Conservation (phyloP, 805 yeast genomes). For the Cyberlindnera petersonii region DNA sequence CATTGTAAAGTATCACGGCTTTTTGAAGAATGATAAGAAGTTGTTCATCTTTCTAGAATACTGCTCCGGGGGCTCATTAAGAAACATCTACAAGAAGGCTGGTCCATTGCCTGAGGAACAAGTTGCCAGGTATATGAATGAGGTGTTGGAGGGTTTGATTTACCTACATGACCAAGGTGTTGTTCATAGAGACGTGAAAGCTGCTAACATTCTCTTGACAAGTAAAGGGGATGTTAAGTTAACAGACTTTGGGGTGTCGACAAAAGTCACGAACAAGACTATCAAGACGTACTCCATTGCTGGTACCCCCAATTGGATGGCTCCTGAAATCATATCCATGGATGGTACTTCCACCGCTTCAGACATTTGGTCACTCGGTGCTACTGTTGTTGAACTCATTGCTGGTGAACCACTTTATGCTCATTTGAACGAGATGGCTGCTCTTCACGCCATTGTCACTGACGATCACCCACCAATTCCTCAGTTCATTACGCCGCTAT, state of each 20-base stretch:
- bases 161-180: slow-evolving; percentile 65
- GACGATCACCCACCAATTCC: slow-evolving; percentile 73
- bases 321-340: slow-evolving; percentile 87
- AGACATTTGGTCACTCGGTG: slow-evolving; percentile 92
- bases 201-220: slow-evolving; percentile 70
- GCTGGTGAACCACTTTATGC: slow-evolving; percentile 88
- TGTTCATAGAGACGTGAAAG: slow-evolving; percentile 72
- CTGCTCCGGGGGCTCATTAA: slow-evolving; percentile 63
- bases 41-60: slow-evolving; percentile 77
- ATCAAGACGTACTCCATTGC: slow-evolving; percentile 56
- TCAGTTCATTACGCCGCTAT: slow-evolving; percentile 37
- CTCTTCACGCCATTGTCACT: slow-evolving; percentile 78
- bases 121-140: slow-evolving; percentile 58
- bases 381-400: slow-evolving; percentile 84
- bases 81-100: slow-evolving; percentile 36
- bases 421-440: slow-evolving; percentile 69
- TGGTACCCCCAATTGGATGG: slow-evolving; percentile 99
- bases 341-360: slow-evolving; percentile 85
- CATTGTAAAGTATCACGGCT: slow-evolving; percentile 89
- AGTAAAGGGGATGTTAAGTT: slow-evolving; percentile 65
- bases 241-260: slow-evolving; percentile 73
- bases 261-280: slow-evolving; percentile 51
- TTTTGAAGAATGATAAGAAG: slow-evolving; percentile 62
- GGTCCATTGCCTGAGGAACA: slow-evolving; percentile 55
- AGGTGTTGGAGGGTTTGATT: slow-evolving; percentile 62